Base-by-base conservation (phyloP, 768 basidiomycete species). In the Phanerodontia chrysosporium region DNA sequence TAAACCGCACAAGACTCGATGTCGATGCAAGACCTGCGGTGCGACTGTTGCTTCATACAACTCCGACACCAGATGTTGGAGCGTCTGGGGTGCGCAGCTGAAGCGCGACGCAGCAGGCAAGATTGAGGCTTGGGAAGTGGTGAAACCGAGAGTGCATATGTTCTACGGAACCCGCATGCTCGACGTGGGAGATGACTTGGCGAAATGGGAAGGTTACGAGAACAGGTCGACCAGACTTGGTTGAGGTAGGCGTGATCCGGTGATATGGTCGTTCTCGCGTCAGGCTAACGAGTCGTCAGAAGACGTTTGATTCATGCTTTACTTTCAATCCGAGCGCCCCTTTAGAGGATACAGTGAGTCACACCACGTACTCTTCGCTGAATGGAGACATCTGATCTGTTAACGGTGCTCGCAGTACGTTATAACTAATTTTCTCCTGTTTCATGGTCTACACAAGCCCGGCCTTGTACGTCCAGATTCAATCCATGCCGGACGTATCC, bases 161-260 rank as follows among this genome's bases (percentile, higher is more conserved):
- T 89, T 87, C 70, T 88, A 88, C 62, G 83, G 72, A 12, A 87
- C 86, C 22, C 75, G 82, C 22, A 69, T 86, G 73, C 58, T 87
- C 62, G 81, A 84, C 56, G 69, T 87, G 16, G 60, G 74, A 6
- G 87, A 89, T 64, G 75, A 66, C 8, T 59, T 89, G 64, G 75
- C 75, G 30, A 89, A 87, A 65, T 88, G 85, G 85, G 75, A 79
- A 24, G 86, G 85, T n/a, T 89, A 88, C 67, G 79, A 81, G 62
- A 73, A 70, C 18, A 65, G 70, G 44, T 87, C 84, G 22, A 63
- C 66, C 51, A 73, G 68, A 60, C 54, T 80, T 2, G 55, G 13
- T 29, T 69, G 64, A 67, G 14, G 29, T 58, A 24, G 48, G 55
- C 10, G 3, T 39, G 32, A 13, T 35, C 6, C 4, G 18, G 18